phyloP scores from a whole-genome alignment of 2,329 filamentous ascomycete species.

The Penicillium rolfsii region DNA sequence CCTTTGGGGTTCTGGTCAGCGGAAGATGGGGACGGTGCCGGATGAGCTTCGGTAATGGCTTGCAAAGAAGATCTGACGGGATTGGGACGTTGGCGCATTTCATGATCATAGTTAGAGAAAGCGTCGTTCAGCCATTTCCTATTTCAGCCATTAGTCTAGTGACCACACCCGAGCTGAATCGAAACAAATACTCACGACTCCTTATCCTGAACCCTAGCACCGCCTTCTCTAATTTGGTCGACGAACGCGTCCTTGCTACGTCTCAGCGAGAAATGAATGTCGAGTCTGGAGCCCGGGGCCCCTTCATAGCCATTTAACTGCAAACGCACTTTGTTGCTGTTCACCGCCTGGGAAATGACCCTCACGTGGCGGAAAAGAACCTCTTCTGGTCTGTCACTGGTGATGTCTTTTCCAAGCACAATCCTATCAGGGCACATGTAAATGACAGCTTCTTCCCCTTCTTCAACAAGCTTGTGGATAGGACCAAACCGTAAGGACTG shows the following conservation, averaged over 20 bases:
- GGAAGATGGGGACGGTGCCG: constrained; percentile 13
- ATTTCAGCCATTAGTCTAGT: constrained; percentile 13
- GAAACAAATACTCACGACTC: constrained; percentile 28
- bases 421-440: constrained; percentile 20
- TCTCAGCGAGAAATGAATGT: constrained; percentile 35
- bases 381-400: not conserved
- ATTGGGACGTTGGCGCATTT: constrained; percentile 10
- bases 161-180: not conserved
- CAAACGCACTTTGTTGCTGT: constrained; percentile 32
- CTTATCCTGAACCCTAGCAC: constrained; percentile 26
- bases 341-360: constrained; percentile 18
- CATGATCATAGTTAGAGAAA: constrained; percentile 29
- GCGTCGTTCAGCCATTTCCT: constrained; percentile 41
- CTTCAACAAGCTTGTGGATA: constrained; percentile 14
- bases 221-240: constrained; percentile 13
- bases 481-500: constrained; percentile 29
- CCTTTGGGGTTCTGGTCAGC: constrained; percentile 26
- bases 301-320: constrained; percentile 28
- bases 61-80: constrained; percentile 22
- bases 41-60: not conserved
- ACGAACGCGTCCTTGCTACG: not conserved
- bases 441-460: constrained; percentile 16
- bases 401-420: constrained; percentile 12
- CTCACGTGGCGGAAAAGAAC: constrained; percentile 31
- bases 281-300: constrained; percentile 23